Percentiles rank a stretch among this genome's conserved stretches.
phyloP scores from a whole-genome alignment of 78 protist genomes.

The Capsaspora owczarzaki region DNA sequence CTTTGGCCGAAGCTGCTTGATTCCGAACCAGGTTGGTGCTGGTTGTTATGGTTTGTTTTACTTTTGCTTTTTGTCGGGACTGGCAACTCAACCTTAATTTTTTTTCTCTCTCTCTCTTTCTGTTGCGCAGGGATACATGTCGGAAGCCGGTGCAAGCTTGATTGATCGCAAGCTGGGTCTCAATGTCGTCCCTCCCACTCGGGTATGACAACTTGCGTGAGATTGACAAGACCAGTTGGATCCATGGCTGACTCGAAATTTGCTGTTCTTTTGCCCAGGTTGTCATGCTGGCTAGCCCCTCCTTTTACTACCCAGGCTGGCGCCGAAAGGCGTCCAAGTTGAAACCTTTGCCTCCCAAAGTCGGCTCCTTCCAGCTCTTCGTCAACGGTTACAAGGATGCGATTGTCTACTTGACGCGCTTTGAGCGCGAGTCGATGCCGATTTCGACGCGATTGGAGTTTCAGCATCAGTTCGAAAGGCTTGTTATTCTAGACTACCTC shows the following conservation, averaged over 20 bases:
- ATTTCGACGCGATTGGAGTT: not conserved
- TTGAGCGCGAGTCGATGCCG: not conserved
- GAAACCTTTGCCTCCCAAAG: not conserved
- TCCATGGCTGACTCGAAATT: not conserved
- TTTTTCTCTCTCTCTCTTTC: too few relatives aligned
- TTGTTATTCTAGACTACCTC: conserved; percentile 42
- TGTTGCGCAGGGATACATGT: conserved; percentile 18
- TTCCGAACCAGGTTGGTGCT: conserved; percentile 18
- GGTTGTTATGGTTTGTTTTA: not conserved
- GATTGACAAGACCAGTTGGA: too few relatives aligned
- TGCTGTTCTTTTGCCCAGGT: not conserved
- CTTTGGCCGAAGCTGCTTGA: conserved; percentile 29
- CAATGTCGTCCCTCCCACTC: conserved; percentile 37
- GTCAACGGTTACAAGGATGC: conserved; percentile 19
- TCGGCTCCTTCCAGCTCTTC: conserved; percentile 32
- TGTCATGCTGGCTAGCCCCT: conserved; percentile 13
- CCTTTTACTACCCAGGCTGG: conserved; percentile 15
- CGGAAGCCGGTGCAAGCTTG: conserved; percentile 38
- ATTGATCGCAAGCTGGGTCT: conserved; percentile 22
- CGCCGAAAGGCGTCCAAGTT: not conserved
- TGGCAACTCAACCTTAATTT: not conserved
- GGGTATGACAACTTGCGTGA: too few relatives aligned
- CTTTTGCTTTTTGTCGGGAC: not conserved
- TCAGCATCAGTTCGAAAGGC: conserved; percentile 21
- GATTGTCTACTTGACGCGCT: not conserved